Evolutionary conservation across 805 yeast genomes (phyloP).

Genomic region (Saccharomycopsis selenospora): DNA sequence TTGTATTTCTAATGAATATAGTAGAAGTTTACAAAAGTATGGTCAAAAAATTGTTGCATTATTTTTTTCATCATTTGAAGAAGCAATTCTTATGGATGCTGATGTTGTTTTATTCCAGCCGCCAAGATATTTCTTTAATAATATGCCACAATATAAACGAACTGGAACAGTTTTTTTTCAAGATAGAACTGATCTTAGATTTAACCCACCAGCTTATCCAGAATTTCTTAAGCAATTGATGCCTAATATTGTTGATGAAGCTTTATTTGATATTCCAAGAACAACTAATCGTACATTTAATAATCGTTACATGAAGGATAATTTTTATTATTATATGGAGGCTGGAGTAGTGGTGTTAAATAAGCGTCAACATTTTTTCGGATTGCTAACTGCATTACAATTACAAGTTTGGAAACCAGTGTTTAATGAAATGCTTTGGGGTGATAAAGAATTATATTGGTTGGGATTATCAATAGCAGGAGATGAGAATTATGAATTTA

Average conservation of each 20-base stretch:
- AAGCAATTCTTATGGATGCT: constrained; percentile 43
- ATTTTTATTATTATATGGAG: constrained; percentile 34
- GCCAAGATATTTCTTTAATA: constrained; percentile 32
- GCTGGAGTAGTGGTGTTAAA: constrained; percentile 41
- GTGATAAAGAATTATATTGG: constrained; percentile 66
- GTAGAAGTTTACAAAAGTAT: constrained; percentile 26
- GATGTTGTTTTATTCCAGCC: constrained; percentile 41
- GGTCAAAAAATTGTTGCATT: constrained; percentile 39
- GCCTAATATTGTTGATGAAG: constrained; percentile 35
- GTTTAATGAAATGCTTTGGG: constrained; percentile 47
- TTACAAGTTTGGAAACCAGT: constrained; percentile 35
- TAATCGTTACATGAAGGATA: constrained; percentile 34
- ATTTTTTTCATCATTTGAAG: constrained; percentile 42
- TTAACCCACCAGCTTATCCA: constrained; percentile 37
- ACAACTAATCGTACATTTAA: constrained; percentile 30
- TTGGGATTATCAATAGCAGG: constrained; percentile 48
- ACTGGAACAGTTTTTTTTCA: constrained; percentile 39
- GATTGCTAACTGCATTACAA: constrained; percentile 37
- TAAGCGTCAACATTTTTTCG: constrained; percentile 41
- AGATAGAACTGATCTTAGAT: constrained; percentile 43
- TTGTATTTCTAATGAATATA: constrained; percentile 13
- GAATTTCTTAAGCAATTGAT: constrained; percentile 39
- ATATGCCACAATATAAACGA: constrained; percentile 29
- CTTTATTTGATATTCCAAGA: constrained; percentile 32
- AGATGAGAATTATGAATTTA: constrained; percentile 46